Evolutionary conservation across 441 rosid genomes (phyloP).

Genomic region (Populus hybrid): DNA sequence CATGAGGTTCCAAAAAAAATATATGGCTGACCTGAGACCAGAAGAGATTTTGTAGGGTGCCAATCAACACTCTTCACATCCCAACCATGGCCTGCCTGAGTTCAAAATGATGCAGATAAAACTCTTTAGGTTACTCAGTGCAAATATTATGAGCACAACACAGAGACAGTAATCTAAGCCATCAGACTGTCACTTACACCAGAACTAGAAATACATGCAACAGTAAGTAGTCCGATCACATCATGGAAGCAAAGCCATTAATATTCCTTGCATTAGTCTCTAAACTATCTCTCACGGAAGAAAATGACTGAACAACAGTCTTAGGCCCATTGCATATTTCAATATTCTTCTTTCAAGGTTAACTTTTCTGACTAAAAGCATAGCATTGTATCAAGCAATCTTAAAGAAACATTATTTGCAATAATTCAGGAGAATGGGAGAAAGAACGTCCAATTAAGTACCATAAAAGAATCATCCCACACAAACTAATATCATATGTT

Average conservation of each 20-base stretch:
- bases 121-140: conserved; percentile 45
- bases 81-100: conserved; percentile 99
- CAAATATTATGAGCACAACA: conserved; percentile 11
- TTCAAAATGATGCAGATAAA: conserved; percentile 54
- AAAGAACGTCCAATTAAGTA: neutral
- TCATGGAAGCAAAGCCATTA: neutral
- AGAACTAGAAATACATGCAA: neutral
- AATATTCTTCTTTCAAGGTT: neutral
- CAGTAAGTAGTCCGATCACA: neutral
- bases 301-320: neutral
- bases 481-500: conserved; percentile 9
- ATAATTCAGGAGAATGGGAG: neutral
- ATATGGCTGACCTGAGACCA: conserved; percentile 68
- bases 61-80: conserved; percentile 99
- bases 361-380: neutral
- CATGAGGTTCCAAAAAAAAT: conserved; percentile 13
- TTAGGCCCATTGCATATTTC: neutral
- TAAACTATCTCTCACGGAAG: neutral
- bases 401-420: no score
- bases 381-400: neutral
- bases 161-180: conserved; percentile 5
- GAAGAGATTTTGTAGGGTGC: conserved; percentile 94
- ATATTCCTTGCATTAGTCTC: neutral
- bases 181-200: neutral
- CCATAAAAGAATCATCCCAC: neutral